Percentiles rank a stretch among this genome's conserved stretches.
phyloP scores from a whole-genome alignment of 2,329 filamentous ascomycete genomes.

The Ambrosiella cleistominuta region DNA sequence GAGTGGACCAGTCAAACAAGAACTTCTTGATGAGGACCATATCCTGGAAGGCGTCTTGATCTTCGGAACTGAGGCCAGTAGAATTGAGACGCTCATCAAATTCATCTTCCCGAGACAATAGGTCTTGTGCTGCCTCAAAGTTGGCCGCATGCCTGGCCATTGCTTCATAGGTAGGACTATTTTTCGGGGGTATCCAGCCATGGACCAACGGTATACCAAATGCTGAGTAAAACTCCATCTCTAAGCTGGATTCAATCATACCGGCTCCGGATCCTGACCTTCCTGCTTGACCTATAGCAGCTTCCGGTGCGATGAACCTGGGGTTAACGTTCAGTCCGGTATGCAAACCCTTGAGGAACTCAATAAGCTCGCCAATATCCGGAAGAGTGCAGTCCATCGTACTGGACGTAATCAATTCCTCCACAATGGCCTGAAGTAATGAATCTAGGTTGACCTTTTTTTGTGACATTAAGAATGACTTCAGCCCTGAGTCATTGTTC shows the following conservation, averaged over 20 bases:
- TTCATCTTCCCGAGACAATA: conserved; percentile 78
- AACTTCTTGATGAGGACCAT: conserved; percentile 73
- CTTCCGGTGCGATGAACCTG: conserved; percentile 49
- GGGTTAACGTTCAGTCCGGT: conserved; percentile 99
- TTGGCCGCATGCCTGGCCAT: conserved; percentile 60
- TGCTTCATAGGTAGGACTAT: conserved; percentile 49
- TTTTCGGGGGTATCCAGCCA: conserved; percentile 66
- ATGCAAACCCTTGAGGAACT: conserved; percentile 72
- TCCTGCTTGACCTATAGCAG: conserved; percentile 38
- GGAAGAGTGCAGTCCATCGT: conserved; percentile 50
- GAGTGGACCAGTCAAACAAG: conserved; percentile 62
- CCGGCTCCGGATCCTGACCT: background rate
- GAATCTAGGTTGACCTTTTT: background rate
- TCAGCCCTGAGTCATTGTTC: conserved; percentile 36
- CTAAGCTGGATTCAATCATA: conserved; percentile 62
- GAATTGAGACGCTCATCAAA: conserved; percentile 56
- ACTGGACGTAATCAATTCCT: conserved; percentile 71
- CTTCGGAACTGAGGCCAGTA: conserved; percentile 45
- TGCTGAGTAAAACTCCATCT: conserved; percentile 80
- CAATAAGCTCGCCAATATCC: conserved; percentile 74
- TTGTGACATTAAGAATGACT: background rate
- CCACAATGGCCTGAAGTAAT: conserved; percentile 75
- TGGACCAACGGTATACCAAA: conserved; percentile 83
- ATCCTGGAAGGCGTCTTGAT: conserved; percentile 68
- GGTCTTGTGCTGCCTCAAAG: conserved; percentile 80